These are phyloP conservation scores for Chlamydomonas reinhardtii DNA, from an alignment of 163 green algal species.

Conservation along the genomic window DNA sequence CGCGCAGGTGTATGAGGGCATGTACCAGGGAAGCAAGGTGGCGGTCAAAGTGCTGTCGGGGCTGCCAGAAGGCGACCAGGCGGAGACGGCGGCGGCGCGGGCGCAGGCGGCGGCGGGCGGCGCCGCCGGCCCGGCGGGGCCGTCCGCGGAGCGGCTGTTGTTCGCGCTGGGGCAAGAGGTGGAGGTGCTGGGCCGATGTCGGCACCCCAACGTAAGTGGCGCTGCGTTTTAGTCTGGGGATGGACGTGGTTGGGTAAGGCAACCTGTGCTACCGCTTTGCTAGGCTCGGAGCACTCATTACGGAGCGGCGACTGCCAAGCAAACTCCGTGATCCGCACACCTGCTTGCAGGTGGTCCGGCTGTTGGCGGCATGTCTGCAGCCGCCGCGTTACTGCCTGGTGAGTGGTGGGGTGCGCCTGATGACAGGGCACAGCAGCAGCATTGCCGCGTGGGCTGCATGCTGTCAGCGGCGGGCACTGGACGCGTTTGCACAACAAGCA, in stretches of 20 bases:
- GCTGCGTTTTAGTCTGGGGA: no score
- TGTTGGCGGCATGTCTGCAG: slow-evolving; percentile 6
- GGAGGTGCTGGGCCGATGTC: slow-evolving; percentile 29
- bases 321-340: no score
- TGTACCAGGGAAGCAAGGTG: background rate
- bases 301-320: no score
- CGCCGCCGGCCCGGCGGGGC: no score
- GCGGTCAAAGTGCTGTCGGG: slow-evolving; percentile 5
- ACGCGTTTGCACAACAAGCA: no score
- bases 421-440: no score
- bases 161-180: slow-evolving; percentile 10
- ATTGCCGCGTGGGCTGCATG: no score
- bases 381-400: slow-evolving; percentile 15
- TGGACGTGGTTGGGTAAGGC: no score
- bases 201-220: background rate
- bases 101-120: background rate
- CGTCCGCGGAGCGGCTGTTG: background rate
- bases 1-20: background rate
- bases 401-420: background rate
- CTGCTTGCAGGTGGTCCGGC: background rate
- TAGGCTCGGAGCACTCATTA: no score
- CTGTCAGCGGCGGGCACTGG: no score
- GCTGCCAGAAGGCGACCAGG: no score
- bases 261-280: no score
- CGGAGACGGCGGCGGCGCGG: background rate